Base-by-base conservation (phyloP, 306 rosid species). In the Fagus sylvatica region DNA sequence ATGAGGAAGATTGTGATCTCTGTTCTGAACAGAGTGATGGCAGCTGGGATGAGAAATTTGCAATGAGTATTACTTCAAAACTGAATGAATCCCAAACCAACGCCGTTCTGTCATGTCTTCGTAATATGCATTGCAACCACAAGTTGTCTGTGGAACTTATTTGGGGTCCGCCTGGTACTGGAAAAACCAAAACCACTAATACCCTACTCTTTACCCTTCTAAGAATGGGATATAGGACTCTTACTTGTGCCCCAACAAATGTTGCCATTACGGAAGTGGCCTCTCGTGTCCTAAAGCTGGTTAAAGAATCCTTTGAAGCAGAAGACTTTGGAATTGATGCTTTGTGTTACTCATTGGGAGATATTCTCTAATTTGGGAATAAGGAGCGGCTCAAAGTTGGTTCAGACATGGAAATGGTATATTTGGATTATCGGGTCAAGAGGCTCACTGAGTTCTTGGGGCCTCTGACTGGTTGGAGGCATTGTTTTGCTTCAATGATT, bases 101-200 rank as follows among this genome's bases (percentile, higher is more conserved):
- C 69, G 87, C 96, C 28, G 81, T 91, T 76, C 12, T 55, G 70
- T 79, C 88, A 19, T 89, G 94, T 71, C 85, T 90, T 72, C 78
- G 76, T 72, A 86, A 82, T 72, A 6, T 57, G 12, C 76, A 6
- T 5, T 73, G 84, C 75, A 41, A 71, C 74, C 79, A 80, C 43
- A 81, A 78, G 19, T 53, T 87, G 60, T 17, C 78, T 1, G 82
- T 89, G 49, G 85, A 93, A 62, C 98, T 89, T 60, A 85, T 93
- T 43, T 88, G 97, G 93, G 98, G 98, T 34, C 98, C 98, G 7
- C 98, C 98, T 1, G 94, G 98, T 75, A 93, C 98, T 0, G 98
- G 98, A 2, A 93, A 93, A 73, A 93, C 98, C 2, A 91, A 87
- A 82, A 84, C 93, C 60, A 71, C 61, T 4, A 82, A 83, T 62